Evolutionary conservation across 805 yeast genomes (phyloP), one percentile per base, ranked within the genome.

Genomic region (Teunomyces funiuensis): DNA sequence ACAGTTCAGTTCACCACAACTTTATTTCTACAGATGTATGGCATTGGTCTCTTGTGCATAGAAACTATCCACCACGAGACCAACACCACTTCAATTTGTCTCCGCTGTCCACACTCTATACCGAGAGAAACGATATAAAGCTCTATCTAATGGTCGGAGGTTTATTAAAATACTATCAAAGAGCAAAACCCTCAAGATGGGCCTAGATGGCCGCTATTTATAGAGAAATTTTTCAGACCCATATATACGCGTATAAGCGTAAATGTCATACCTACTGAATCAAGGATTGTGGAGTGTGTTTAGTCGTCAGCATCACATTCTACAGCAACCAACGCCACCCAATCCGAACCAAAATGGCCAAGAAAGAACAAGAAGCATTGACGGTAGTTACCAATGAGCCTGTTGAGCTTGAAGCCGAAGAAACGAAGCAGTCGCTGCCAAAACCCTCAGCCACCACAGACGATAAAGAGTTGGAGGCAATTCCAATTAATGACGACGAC

Each of bases 81-180:
- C 25, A 31, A n/a, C 19, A 31, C 33, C 37, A 15, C 15, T n/a
- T 58, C 51, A 18, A 18, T 69, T 38, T 69, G 58, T 56, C 74
- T 69, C 73, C 72, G 70, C 64, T 69, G 73, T 69, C 74, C 74
- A 69, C 73, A 69, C 74, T 65, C 58, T 52, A 52, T 50, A 61
- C 33, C 60, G 57, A 60, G 47, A 39, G 55, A 51, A 41, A 23
- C 49, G 51, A 48, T 56, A 55, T 50, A 53, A 63, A 69, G 74
- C 73, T 69, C 74, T 69, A 69, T 55, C 71, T 52, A 49, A 50
- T 45, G 42, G 51, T 61, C 69, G 69, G 68, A 65, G 71, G 31
- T 43, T 46, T 45, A 36, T 43, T 48, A 44, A 47, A 37, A 44
- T 50, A 54, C 63, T 61, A 60, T 63, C 64, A 42, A 39, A 45